Base-by-base conservation (phyloP, 2,329 filamentous ascomycete genomes). In the Apiospora phragmitis region DNA sequence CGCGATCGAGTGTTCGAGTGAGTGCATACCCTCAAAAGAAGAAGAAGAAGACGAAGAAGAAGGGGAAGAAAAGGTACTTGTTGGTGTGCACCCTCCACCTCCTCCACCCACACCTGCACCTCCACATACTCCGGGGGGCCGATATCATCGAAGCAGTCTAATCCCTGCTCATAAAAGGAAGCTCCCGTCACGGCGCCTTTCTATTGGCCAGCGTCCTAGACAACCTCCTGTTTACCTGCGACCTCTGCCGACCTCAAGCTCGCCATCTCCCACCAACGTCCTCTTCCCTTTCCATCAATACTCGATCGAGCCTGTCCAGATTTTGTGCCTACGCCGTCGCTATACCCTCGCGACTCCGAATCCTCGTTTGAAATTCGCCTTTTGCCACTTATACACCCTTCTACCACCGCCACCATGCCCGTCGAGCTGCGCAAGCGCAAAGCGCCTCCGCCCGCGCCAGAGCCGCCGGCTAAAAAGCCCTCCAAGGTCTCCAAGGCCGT, bases 351-450 rank as follows among this genome's bases (percentile, higher is more conserved):
- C 73, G 72, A 77, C 71, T 71, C 14, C 66, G 18, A 12, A 42
- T 65, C 41, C 71, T 26, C 67, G 43, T 67, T 70, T 66, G 38
- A 69, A 68, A 67, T 72, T 47, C 51, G 29, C 16, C 55, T 21
- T 68, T 41, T 69, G 65, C 26, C 42, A 65, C 68, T 70, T 70
- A 72, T 32, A 51, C 55, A 45, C 71, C 59, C 71, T 59, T 45
- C 70, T 14, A 71, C n/a, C 68, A 32, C 72, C 51, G 29, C 24
- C 73, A 72, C 45, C 68, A 84, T 85, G 83, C 81, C 83, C 71
- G 79, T 81, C 69, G 82, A 83, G 77, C 79, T 85, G 51, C 78
- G 83, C 75, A 85, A 85, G 77, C 82, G 83, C 77, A 84, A 84
- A 75, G 81, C 82, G 71, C 81, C 83, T 72, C 79, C 80, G 71